Base-by-base conservation (phyloP, 768 basidiomycete species). In the Lactarius indigo region DNA sequence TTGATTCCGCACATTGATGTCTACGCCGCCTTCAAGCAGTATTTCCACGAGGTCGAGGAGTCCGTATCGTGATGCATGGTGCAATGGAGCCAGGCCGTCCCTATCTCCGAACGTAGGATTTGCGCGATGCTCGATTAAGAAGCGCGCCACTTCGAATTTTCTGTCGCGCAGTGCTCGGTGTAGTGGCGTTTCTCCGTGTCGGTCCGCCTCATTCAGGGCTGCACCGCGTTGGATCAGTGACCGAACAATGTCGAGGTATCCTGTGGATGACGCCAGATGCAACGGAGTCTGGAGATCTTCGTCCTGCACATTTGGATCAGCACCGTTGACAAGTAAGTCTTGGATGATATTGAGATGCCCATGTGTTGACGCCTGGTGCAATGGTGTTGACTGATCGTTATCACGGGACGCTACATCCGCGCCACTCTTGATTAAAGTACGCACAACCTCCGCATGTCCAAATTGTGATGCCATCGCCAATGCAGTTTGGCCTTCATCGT, bases 131-230 rank as follows among this genome's bases (percentile, higher is more conserved):
- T 59, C 33, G 26, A 58, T 30, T 17, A 64, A 37, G 3, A 59
- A 26, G 35, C 33, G 47, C 26, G 13, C 35, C 0, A 59, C 12
- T 3, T 54, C 37, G 1, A 59, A 2, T 0, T 35, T 37, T 13
- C 44, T 26, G 0, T 2, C 0, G 13, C 2, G 1, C 18, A 35
- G 23, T 10, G 50, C 37, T 1, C 13, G 1, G 33, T 39, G 9
- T n/a, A 64, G 41, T 3, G 64, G 35, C 0, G 58, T 54, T n/a
- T 39, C 3, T 41, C 50, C 35, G 2, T 31, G 0, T 0, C 1
- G 1, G 2, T 54, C 12, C 9, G 13, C 39, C 8, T 2, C 5
- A 26, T 65, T 33, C 0, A 61, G 7, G 2, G 41, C 33, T 3
- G 59, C 17, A 13, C 59, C 59, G 5, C 0, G 12, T 2, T 47